A percentile compares a stretch with the other conserved stretches of the same genome.
Conservation (phyloP, 2,329 filamentous ascomycete species). For the Aspergillus sp. region DNA sequence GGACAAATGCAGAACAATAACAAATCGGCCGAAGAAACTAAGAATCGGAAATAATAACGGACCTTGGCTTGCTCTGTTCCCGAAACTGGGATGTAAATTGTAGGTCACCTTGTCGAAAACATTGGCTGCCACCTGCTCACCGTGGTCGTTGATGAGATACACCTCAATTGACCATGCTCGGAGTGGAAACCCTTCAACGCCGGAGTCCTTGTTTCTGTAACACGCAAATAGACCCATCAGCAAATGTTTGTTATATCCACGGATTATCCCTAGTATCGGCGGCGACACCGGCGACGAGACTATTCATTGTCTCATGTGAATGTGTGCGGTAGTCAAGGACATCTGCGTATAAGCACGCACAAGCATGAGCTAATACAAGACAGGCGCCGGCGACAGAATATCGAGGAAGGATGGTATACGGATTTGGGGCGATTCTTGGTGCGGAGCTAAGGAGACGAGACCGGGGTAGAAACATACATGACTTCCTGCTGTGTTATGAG, state of each 20-base stretch:
- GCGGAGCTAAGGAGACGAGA: conserved; percentile 10
- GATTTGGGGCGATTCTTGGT: not conserved
- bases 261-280: not conserved
- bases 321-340: not conserved
- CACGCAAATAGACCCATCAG: conserved; percentile 17
- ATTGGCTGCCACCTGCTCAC: conserved; percentile 76
- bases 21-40: not conserved
- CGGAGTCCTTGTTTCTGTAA: conserved; percentile 72
- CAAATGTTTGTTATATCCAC: not conserved
- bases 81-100: conserved; percentile 91
- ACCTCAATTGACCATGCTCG: conserved; percentile 88
- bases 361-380: not conserved
- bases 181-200: conserved; percentile 86
- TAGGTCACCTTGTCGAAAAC: conserved; percentile 93
- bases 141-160: conserved; percentile 79
- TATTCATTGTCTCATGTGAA: not conserved
- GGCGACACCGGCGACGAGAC: not conserved
- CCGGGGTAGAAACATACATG: conserved; percentile 62
- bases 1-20: not conserved
- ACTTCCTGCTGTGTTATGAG: conserved; percentile 88
- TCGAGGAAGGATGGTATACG: not conserved
- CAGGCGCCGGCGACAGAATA: conserved; percentile 4
- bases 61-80: conserved; percentile 78
- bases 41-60: conserved; percentile 39
- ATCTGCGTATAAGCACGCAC: not conserved